Evolutionary conservation across 805 yeast species (phyloP).

Genomic region (Ogataea pignaliae): DNA sequence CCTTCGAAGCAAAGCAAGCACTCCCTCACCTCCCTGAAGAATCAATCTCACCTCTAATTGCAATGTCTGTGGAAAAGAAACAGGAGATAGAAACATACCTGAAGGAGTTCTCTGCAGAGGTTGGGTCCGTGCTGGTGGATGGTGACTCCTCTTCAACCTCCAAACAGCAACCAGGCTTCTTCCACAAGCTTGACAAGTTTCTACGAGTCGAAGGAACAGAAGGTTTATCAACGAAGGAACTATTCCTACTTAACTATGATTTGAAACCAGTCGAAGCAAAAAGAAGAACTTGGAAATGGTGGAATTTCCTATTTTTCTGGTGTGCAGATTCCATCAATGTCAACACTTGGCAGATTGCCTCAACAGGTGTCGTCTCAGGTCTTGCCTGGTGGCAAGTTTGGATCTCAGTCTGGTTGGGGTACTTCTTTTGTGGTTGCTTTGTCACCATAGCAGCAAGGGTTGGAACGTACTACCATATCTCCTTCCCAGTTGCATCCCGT

Average conservation of each 20-base stretch:
- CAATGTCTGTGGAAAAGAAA: no score
- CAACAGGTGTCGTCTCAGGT: slow-evolving; percentile 75
- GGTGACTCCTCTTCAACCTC: no score
- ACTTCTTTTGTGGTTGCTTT: slow-evolving; percentile 62
- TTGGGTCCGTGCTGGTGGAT: no score
- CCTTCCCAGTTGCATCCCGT: slow-evolving; percentile 80
- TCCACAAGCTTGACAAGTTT: no score
- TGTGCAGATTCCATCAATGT: slow-evolving; percentile 85
- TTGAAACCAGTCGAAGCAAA: slow-evolving; percentile 70
- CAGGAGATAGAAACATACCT: no score
- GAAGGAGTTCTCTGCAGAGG: no score
- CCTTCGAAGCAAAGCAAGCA: no score
- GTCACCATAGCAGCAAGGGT: slow-evolving; percentile 70
- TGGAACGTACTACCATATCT: slow-evolving; percentile 75
- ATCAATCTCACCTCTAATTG: no score
- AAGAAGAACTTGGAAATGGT: slow-evolving; percentile 85
- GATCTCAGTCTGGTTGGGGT: slow-evolving; percentile 87
- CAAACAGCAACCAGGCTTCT: no score
- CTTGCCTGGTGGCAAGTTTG: slow-evolving; percentile 90
- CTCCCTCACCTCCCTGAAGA: no score
- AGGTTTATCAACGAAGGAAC: slow-evolving; percentile 47
- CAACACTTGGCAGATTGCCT: slow-evolving; percentile 88
- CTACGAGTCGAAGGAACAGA: slow-evolving; percentile 23
- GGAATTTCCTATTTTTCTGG: slow-evolving; percentile 78
- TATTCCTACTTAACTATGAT: slow-evolving; percentile 71